Percentiles rank a stretch among this genome's conserved stretches.
phyloP scores from a whole-genome alignment of 108 stramenopile genomes.

The Nitzschia inconspicua region DNA sequence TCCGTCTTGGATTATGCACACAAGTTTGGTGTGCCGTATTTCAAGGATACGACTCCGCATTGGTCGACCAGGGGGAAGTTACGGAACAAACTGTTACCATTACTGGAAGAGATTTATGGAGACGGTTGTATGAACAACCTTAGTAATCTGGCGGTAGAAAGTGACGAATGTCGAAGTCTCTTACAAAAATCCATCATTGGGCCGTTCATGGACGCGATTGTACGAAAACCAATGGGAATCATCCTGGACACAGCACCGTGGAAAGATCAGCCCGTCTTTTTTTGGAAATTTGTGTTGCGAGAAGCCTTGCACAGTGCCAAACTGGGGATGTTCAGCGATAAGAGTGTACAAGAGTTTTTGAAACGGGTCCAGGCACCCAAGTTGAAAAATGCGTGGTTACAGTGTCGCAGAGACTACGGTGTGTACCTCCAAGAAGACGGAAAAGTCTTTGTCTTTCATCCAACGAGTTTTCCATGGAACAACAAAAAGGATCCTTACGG shows the following conservation, averaged over 20 bases:
- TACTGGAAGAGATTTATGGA: constrained; percentile 94
- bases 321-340: constrained; percentile 85
- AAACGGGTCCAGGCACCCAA: constrained; percentile 29
- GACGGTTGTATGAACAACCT: constrained; percentile 86
- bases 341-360: constrained; percentile 67
- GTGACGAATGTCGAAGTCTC: constrained; percentile 73
- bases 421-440: constrained; percentile 71
- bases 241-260: constrained; percentile 55
- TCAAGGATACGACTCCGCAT: constrained; percentile 90
- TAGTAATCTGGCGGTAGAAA: constrained; percentile 73
- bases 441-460: constrained; percentile 58
- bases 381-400: constrained; percentile 71
- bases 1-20: constrained; percentile 90
- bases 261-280: constrained; percentile 60
- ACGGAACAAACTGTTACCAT: constrained; percentile 86
- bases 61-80: constrained; percentile 97
- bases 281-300: constrained; percentile 86
- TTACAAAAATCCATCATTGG: constrained; percentile 50
- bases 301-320: constrained; percentile 71
- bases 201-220: constrained; percentile 60
- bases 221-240: constrained; percentile 70
- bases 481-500: constrained; percentile 49
- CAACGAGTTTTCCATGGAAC: constrained; percentile 62
- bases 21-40: constrained; percentile 91
- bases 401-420: constrained; percentile 85